phyloP scores from a whole-genome alignment of 169 alveolate genomes.

The Cryptosporidium tyzzeri region DNA sequence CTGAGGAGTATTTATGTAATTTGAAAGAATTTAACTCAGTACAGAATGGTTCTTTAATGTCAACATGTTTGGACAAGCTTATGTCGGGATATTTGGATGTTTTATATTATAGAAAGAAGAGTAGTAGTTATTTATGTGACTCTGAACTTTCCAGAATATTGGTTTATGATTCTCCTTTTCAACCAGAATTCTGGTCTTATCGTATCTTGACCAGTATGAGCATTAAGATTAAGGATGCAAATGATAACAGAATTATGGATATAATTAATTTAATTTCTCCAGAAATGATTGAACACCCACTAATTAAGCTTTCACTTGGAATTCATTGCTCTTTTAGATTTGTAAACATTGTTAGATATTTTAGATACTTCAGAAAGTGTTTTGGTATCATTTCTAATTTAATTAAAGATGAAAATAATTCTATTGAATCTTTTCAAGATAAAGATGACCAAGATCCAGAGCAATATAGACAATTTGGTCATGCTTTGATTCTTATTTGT shows the following conservation, averaged over 20 bases:
- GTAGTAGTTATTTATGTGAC: background rate
- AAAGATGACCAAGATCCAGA: background rate
- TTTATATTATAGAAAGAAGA: conserved; percentile 58
- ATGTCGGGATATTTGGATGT: conserved; percentile 88
- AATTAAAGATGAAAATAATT: conserved; percentile 3
- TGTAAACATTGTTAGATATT: conserved; percentile 49
- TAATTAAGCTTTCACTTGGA: conserved; percentile 76
- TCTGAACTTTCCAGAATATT: conserved; percentile 69
- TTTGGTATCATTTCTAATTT: background rate
- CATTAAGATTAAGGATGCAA: conserved; percentile 77
- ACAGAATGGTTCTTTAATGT: conserved; percentile 83
- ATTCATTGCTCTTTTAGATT: conserved; percentile 60
- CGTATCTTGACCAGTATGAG: conserved; percentile 82
- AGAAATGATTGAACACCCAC: conserved; percentile 26
- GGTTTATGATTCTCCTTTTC: conserved; percentile 84
- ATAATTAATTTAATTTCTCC: conserved; percentile 80
- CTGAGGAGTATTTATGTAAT: conserved; percentile 82
- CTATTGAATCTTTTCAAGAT: background rate
- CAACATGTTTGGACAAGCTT: conserved; percentile 86
- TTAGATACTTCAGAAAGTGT: conserved; percentile 57
- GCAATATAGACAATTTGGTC: conserved; percentile 13
- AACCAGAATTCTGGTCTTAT: conserved; percentile 89
- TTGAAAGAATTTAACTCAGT: conserved; percentile 83
- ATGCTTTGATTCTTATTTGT: conserved; percentile 33
- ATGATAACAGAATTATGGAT: conserved; percentile 81